phyloP scores from a whole-genome alignment of 768 basidiomycete genomes.

The Tubosaeta sp. region DNA sequence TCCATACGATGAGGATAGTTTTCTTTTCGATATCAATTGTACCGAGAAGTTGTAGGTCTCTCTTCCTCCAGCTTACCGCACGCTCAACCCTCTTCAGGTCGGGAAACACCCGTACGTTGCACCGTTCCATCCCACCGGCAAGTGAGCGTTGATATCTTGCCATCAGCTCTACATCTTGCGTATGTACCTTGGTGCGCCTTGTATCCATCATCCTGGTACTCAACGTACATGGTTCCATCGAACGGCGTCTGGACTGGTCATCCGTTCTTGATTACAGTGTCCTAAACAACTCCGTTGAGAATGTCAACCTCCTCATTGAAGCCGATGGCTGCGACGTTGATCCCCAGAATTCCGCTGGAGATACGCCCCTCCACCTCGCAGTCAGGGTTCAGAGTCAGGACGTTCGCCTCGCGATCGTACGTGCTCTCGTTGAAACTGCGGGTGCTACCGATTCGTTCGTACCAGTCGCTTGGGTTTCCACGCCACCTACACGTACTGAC shows the following conservation, averaged over 20 bases:
- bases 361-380: conserved; percentile 30
- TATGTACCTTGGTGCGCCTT: conserved; percentile 10
- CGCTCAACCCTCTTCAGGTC: conserved; percentile 12
- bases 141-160: conserved; percentile 10
- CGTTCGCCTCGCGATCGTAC: conserved; percentile 20
- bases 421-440: conserved; percentile 18
- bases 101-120: conserved; percentile 29
- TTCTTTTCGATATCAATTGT: conserved; percentile 32
- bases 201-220: background rate
- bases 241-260: background rate
- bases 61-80: background rate
- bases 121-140: background rate
- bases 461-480: background rate
- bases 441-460: conserved; percentile 25
- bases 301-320: conserved; percentile 24
- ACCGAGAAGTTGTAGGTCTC: conserved; percentile 25
- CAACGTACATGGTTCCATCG: background rate
- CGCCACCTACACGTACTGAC: background rate
- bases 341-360: conserved; percentile 18
- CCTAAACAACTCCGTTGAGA: conserved; percentile 9
- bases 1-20: conserved; percentile 7
- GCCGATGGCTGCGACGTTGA: conserved; percentile 29
- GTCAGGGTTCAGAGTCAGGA: conserved; percentile 13
- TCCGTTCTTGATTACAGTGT: conserved; percentile 11
- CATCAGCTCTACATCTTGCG: conserved; percentile 31